Base-by-base conservation (phyloP, 305 asterid species). In the Ilex paraguariensis region DNA sequence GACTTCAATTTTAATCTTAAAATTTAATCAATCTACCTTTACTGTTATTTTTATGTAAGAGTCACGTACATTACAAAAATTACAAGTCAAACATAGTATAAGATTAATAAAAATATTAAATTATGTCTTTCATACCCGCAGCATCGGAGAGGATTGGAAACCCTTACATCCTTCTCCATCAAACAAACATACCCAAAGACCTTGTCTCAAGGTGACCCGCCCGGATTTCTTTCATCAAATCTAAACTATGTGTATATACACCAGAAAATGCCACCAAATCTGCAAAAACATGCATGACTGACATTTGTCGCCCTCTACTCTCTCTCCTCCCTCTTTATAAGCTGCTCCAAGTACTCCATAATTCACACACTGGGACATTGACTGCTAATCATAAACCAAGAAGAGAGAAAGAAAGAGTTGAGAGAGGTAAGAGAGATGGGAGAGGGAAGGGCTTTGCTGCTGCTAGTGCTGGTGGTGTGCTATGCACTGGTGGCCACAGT, bases 201-300 rank as follows among this genome's bases (percentile, higher is more conserved):
- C 45, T 48, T 32, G 57, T 66, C 72, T 21, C n/a, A 13, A 13
- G 56, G 10, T 6, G 56, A 42, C 48, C 10, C 52, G 56, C 62
- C 13, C 57, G 40, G 39, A 57, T 63, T 57, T 62, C 62, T 56
- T 59, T 63, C 15, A 16, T 10, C 5, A 11, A 7, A 3, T 33
- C 49, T 39, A 3, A 31, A n/a, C 28, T 62, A 64, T 80, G 85
- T 66, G 84, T 61, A 13, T 44, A 21, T 21, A 21, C 28, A 73
- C 64, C 48, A 67, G 72, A 68, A 62, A 61, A 42, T 40, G 86
- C 87, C 94, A 87, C 66, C 87, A 62, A 21, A 53, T 59, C 70
- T 71, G 51, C 31, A 60, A 42, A 14, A 13, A 49, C 79, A n/a
- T 86, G 92, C 95, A 84, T 82, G 96, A 10, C 67, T 8, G 69